phyloP scores from a whole-genome alignment of 352 stramenopile species.

The Phytophthora cryptogea region DNA sequence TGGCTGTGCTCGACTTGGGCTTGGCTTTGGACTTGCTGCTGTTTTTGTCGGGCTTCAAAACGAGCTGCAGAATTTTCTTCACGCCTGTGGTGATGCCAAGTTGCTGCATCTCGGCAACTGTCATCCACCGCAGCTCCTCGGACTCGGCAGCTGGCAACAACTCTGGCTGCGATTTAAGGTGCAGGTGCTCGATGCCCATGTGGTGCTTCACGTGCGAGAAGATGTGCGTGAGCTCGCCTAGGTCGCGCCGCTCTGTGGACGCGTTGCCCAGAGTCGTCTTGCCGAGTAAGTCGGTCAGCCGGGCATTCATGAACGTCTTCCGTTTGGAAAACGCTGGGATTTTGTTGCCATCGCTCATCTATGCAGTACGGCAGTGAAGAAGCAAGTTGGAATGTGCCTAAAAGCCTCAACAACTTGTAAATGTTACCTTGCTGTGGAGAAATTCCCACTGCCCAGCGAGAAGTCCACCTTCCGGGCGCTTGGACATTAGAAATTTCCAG shows the following conservation, averaged over 20 bases:
- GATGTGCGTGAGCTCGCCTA: slow-evolving; percentile 84
- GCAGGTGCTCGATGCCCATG: slow-evolving; percentile 88
- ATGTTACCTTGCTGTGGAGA: slow-evolving; percentile 66
- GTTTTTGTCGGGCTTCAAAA: slow-evolving; percentile 28
- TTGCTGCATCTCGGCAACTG: slow-evolving; percentile 67
- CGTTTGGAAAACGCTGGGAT: slow-evolving; percentile 69
- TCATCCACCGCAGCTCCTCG: slow-evolving; percentile 72
- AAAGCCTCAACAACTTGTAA: neutral
- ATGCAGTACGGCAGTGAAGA: slow-evolving; percentile 6
- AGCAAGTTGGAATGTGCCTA: slow-evolving; percentile 1
- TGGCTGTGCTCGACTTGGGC: slow-evolving; percentile 7
- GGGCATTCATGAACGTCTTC: slow-evolving; percentile 55
- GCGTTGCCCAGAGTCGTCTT: slow-evolving; percentile 23
- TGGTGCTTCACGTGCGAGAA: slow-evolving; percentile 92
- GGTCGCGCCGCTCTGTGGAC: slow-evolving; percentile 46
- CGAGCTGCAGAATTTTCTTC: slow-evolving; percentile 84
- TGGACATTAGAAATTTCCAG: slow-evolving; percentile 85
- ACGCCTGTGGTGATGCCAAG: slow-evolving; percentile 87
- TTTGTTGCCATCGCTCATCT: slow-evolving; percentile 64
- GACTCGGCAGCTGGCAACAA: slow-evolving; percentile 18
- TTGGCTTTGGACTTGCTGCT: slow-evolving; percentile 21
- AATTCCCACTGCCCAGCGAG: slow-evolving; percentile 91
- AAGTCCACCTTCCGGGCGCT: slow-evolving; percentile 69
- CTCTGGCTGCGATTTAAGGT: slow-evolving; percentile 46
- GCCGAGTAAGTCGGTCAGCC: slow-evolving; percentile 44